Evolutionary conservation across 2,329 filamentous ascomycete genomes (phyloP).

Genomic region (Colletotrichum abscissum): DNA sequence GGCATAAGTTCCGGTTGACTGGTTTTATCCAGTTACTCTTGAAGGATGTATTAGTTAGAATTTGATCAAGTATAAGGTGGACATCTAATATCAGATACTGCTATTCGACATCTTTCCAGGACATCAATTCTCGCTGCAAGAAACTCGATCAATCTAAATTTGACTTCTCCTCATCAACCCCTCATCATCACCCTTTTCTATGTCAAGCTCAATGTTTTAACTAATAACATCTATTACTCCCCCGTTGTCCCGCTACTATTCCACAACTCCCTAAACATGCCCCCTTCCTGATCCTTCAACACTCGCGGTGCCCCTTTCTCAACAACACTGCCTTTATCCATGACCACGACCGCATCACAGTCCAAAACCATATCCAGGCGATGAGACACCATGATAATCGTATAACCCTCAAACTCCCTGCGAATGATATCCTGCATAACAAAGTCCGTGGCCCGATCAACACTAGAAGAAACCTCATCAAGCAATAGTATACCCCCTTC

Average conservation of each 20-base stretch:
- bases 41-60: background rate
- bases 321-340: slow-evolving; percentile 53
- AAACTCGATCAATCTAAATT: background rate
- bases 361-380: slow-evolving; percentile 57
- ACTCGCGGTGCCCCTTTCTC: slow-evolving; percentile 41
- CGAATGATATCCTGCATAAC: slow-evolving; percentile 45
- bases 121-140: no score
- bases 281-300: slow-evolving; percentile 2
- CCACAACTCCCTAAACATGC: slow-evolving; percentile 23
- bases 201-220: background rate
- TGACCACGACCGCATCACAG: slow-evolving; percentile 56
- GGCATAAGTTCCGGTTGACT: background rate
- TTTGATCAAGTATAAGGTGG: background rate
- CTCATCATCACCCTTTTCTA: background rate
- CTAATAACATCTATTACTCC: background rate
- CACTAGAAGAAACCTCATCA: slow-evolving; percentile 48
- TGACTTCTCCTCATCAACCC: background rate
- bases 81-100: background rate
- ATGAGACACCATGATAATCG: slow-evolving; percentile 57
- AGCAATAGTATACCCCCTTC: slow-evolving; percentile 44
- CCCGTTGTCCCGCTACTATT: slow-evolving; percentile 5
- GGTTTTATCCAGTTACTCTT: background rate
- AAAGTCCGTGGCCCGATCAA: slow-evolving; percentile 47
- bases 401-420: slow-evolving; percentile 50
- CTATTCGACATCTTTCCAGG: background rate